Evolutionary conservation across 2,329 filamentous ascomycete genomes (phyloP).

Genomic region (Pezicula rhizophila): DNA sequence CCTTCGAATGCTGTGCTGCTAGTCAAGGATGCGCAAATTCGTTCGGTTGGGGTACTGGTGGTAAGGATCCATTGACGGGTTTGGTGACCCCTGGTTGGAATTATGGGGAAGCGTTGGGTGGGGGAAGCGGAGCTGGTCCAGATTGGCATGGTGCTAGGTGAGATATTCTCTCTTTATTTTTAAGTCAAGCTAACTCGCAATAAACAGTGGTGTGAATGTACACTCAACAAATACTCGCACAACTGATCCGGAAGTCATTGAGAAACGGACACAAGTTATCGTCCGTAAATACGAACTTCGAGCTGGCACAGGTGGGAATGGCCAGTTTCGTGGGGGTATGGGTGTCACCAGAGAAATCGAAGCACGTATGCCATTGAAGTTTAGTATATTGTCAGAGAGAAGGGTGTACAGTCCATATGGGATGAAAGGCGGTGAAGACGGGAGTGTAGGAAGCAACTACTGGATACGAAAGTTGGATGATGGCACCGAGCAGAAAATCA

Average conservation of each 20-base stretch:
- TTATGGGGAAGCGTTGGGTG: constrained; percentile 78
- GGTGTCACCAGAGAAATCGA: constrained; percentile 73
- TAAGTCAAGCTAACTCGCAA: too few relatives aligned
- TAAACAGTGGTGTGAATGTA: constrained; percentile 63
- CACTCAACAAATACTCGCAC: constrained; percentile 83
- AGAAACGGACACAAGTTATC: constrained; percentile 67
- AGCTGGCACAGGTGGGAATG: constrained; percentile 52
- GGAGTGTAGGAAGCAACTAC: constrained; percentile 69
- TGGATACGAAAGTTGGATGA: constrained; percentile 51
- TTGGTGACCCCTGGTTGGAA: constrained; percentile 66
- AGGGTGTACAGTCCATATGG: constrained; percentile 73
- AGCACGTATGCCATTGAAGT: constrained; percentile 67
- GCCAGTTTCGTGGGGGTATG: constrained; percentile 62
- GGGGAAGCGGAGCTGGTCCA: constrained; percentile 65
- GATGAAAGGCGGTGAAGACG: constrained; percentile 72
- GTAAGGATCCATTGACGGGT: constrained; percentile 45
- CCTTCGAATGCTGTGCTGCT: constrained; percentile 70
- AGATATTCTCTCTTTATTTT: too few relatives aligned
- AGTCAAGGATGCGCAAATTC: constrained; percentile 76
- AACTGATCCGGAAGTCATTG: constrained; percentile 72
- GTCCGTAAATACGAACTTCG: constrained; percentile 62
- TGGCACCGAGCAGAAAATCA: constrained; percentile 6
- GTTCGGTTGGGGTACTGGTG: constrained; percentile 73
- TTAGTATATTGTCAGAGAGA: constrained; percentile 70
- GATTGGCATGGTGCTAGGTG: constrained; percentile 52